Percentiles rank a stretch among this genome's conserved stretches.
Conservation (phyloP, 2,329 filamentous ascomycete genomes). For the Colletotrichum viniferum region DNA sequence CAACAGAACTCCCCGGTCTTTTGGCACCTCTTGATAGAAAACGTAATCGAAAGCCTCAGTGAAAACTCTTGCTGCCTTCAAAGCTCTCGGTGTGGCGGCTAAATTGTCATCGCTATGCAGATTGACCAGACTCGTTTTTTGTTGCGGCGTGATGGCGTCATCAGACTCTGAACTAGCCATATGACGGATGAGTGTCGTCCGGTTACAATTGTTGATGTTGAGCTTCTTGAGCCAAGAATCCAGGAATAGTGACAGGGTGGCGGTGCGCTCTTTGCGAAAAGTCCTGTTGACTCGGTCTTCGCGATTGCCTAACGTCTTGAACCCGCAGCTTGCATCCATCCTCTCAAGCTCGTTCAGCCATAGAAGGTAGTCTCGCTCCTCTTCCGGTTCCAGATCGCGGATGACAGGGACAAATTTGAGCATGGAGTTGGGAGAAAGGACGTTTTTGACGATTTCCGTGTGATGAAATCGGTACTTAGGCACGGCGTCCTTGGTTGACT, state of each 20-base stretch:
- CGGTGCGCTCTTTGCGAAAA: slow-evolving; percentile 55
- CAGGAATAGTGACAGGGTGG: slow-evolving; percentile 56
- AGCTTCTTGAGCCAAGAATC: slow-evolving; percentile 58
- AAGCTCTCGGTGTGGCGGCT: slow-evolving; percentile 42
- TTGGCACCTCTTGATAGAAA: slow-evolving; percentile 42
- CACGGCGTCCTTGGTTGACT: slow-evolving; percentile 55
- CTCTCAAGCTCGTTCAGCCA: slow-evolving; percentile 64
- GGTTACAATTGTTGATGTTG: slow-evolving; percentile 55
- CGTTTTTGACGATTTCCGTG: slow-evolving; percentile 63
- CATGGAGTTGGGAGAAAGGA: slow-evolving; percentile 64
- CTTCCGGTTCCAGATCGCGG: slow-evolving; percentile 60
- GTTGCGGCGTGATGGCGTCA: slow-evolving; percentile 56
- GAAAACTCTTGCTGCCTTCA: slow-evolving; percentile 52
- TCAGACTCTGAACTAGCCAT: slow-evolving; percentile 55
- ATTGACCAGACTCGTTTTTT: slow-evolving; percentile 56
- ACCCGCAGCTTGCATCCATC: slow-evolving; percentile 62
- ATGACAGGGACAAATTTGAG: slow-evolving; percentile 65
- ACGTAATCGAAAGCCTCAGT: slow-evolving; percentile 62
- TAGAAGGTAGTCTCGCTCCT: slow-evolving; percentile 58
- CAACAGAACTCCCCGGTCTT: slow-evolving; percentile 48
- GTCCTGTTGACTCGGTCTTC: slow-evolving; percentile 55
- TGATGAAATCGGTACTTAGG: slow-evolving; percentile 65
- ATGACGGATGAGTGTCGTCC: slow-evolving; percentile 55
- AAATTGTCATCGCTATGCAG: slow-evolving; percentile 47
- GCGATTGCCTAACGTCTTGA: slow-evolving; percentile 54